Evolutionary conservation across 768 basidiomycete species (phyloP).

Genomic region (Tricholoma matsutake): DNA sequence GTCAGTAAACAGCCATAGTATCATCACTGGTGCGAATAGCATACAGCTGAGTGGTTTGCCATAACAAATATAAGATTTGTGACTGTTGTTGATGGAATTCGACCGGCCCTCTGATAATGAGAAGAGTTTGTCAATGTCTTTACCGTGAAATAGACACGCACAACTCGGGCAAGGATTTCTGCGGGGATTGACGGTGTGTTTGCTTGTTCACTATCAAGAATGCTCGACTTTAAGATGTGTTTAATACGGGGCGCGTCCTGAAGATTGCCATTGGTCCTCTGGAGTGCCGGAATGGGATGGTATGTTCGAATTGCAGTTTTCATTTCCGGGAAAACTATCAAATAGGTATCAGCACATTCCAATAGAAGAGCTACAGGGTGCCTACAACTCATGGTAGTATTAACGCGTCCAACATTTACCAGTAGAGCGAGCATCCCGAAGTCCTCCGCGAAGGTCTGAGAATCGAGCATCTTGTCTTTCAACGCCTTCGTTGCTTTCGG

Average conservation of each 20-base stretch:
- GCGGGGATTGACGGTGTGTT: conserved; percentile 50
- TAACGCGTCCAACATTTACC: conserved; percentile 77
- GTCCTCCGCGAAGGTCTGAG: conserved; percentile 55
- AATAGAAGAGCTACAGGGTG: conserved; percentile 12
- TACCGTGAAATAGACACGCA: conserved; percentile 29
- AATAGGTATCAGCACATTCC: conserved; percentile 4
- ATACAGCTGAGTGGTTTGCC: conserved; percentile 53
- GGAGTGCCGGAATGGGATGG: conserved; percentile 72
- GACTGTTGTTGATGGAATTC: conserved; percentile 65
- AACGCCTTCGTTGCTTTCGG: conserved; percentile 67
- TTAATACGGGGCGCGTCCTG: conserved; percentile 82
- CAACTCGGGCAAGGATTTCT: conserved; percentile 53
- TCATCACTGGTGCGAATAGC: conserved; percentile 20
- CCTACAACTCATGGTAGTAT: conserved; percentile 83
- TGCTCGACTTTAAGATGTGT: conserved; percentile 62
- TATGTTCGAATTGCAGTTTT: conserved; percentile 74
- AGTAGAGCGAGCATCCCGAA: conserved; percentile 74
- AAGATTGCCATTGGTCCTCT: conserved; percentile 65
- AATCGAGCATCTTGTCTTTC: conserved; percentile 68
- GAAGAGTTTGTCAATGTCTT: conserved; percentile 8
- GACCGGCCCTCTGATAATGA: conserved; percentile 38
- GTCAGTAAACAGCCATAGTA: not conserved
- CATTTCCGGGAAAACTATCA: conserved; percentile 75
- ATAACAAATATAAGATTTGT: conserved; percentile 71
- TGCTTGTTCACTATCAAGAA: conserved; percentile 44